These are phyloP conservation scores for Tetracladium marchalianum DNA, from an alignment of 495 filamentous ascomycete genomes.

Conservation along the genomic window DNA sequence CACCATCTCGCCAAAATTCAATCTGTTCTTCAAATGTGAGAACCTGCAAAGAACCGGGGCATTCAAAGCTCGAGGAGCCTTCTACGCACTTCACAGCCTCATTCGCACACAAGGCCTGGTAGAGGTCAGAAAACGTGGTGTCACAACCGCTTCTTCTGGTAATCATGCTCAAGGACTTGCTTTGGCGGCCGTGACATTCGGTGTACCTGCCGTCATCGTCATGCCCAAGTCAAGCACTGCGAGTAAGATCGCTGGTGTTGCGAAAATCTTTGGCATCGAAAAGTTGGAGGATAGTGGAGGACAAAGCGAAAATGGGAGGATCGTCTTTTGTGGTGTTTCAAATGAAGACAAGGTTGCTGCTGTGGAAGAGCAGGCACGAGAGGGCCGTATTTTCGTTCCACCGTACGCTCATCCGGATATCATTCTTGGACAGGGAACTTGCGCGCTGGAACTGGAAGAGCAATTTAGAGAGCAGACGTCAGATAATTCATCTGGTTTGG, in stretches of 20 bases:
- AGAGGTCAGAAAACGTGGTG: too few species aligned
- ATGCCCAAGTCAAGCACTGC: slow-evolving; percentile 75
- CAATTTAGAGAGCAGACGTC: slow-evolving; percentile 47
- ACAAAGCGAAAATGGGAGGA: too few species aligned
- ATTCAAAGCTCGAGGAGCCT: slow-evolving; percentile 82
- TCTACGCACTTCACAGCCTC: slow-evolving; percentile 67
- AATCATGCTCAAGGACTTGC: slow-evolving; percentile 94
- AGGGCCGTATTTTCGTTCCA: slow-evolving; percentile 64
- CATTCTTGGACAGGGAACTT: slow-evolving; percentile 79
- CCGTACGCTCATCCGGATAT: slow-evolving; percentile 87
- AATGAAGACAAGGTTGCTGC: slow-evolving; percentile 48
- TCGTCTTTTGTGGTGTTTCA: too few species aligned
- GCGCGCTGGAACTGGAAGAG: slow-evolving; percentile 66
- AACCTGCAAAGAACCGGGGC: slow-evolving; percentile 80
- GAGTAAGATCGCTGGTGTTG: slow-evolving; percentile 73
- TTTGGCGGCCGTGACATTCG: slow-evolving; percentile 58
- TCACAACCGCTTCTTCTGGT: slow-evolving; percentile 32
- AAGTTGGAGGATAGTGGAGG: slow-evolving; percentile 60
- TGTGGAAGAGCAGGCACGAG: slow-evolving; percentile 42
- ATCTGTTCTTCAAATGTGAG: slow-evolving; percentile 88
- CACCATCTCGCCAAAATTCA: slow-evolving; percentile 39
- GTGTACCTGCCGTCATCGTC: slow-evolving; percentile 60
- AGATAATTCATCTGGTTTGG: too few species aligned
- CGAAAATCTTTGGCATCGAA: slow-evolving; percentile 68
- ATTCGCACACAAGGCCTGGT: slow-evolving; percentile 14